Conservation (phyloP, 192 early-diverging fungal species). For the Kappamyces sp. region DNA sequence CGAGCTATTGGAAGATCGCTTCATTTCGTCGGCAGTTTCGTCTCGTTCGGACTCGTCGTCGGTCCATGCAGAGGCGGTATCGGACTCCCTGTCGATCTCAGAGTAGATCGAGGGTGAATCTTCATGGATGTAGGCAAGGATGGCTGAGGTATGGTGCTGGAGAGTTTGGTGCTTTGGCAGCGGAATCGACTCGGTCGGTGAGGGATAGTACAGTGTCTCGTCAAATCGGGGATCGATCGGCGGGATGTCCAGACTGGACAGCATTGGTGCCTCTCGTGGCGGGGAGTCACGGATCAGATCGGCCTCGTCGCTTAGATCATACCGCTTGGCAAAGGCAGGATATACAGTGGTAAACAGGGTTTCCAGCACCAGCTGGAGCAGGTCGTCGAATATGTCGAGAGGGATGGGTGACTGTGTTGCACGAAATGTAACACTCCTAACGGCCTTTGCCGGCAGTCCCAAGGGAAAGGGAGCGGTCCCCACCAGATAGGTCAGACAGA, state of each 20-base stretch:
- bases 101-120: conserved; percentile 6
- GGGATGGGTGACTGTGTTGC: conserved; percentile 3
- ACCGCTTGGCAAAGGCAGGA: neutral
- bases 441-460: neutral
- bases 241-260: neutral
- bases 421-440: neutral
- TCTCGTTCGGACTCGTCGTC: conserved; percentile 2
- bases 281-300: neutral
- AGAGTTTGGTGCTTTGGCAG: neutral
- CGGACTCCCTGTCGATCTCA: no score
- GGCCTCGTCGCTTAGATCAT: neutral
- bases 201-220: neutral
- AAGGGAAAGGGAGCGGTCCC: neutral
- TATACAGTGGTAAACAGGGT: neutral
- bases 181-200: neutral
- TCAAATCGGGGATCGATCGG: neutral
- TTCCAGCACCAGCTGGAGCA: conserved; percentile 2
- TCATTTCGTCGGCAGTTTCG: neutral
- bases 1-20: conserved; percentile 3
- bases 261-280: neutral
- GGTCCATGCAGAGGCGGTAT: neutral
- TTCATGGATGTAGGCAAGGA: conserved; percentile 7
- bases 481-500: conserved; percentile 7
- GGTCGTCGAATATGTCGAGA: conserved; percentile 5
- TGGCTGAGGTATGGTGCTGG: conserved; percentile 9